Evolutionary conservation across 768 basidiomycete genomes (phyloP), one percentile per base, ranked within the genome.

Genomic region (Boletus eberwhitei): DNA sequence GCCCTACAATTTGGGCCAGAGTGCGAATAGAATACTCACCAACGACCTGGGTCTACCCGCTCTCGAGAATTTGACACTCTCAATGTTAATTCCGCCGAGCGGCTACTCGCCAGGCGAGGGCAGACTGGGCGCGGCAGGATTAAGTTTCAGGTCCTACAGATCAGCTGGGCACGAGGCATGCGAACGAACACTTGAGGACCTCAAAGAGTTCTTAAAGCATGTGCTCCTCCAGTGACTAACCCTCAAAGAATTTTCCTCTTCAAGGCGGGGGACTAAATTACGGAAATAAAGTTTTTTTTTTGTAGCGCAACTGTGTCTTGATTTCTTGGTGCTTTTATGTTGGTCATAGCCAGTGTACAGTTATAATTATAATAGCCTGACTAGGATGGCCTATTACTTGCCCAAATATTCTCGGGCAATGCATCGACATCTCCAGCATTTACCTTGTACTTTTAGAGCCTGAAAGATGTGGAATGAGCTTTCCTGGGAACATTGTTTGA

Each of bases 131-230:
- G 22, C 40, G 5, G 52, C 71, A 16, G 93, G 91, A 12, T 62
- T 93, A 29, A 75, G 77, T 42, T 92, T 85, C 73, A 81, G 84
- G 55, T 65, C 79, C 12, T 95, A 94, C 67, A 71, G 75, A 3
- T 84, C 83, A 12, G 71, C 90, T 60, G 81, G 77, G 8, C 94
- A 97, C 62, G 79, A 81, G 38, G 81, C 86, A 16, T 78, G 75
- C 53, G 74, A 76, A 45, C 64, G 81, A 69, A 91, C 93, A 64
- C 73, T 93, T 39, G 75, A 78, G 35, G 87, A 94, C 63, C 67
- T 95, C 62, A 81, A 78, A 61, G 72, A 64, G 14, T 95, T 90
- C 83, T 74, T 96, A 54, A 80, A 79, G 66, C 81, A 75, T 57
- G 80, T 78, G 31, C 65, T 88, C 17, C 80, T 81, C 31, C 48